Evolutionary conservation across 495 filamentous ascomycete genomes (phyloP), one percentile per base, ranked within the genome.

Genomic region (Talaromyces ruber): DNA sequence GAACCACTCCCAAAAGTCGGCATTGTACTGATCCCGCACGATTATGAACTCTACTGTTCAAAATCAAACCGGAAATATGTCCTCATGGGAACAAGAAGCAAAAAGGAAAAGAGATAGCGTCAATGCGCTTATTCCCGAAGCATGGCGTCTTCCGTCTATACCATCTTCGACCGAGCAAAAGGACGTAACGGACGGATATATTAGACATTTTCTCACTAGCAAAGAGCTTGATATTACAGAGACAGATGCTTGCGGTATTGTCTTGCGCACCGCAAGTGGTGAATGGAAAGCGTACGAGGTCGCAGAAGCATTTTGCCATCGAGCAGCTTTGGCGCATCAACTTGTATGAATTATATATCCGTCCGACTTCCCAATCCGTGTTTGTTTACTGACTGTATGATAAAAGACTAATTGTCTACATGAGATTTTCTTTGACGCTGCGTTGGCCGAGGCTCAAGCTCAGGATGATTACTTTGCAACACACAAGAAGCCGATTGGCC

Each of bases 361-460:
- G 1, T 21, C 43, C 1, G 1, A 39, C 14, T 39, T 4, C 14
- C 34, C 14, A 34, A 3, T 34, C 9, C 9, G 34, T 39, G 14
- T n/a, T 21, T 21, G 43, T 47, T 18, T 18, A 47, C 18, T 47
- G 43, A 47, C 43, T 30, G n/a, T 6, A 60, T 37, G 60, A 59
- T 28, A 30, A 29, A n/a, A 83, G 78, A 76, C 74, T 16, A 87
- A 80, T 62, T 86, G 84, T 65, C 67, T 90, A 21, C 84, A 83
- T 28, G 87, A 90, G 51, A 76, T 83, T 2, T 81, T 86, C 64
- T 89, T 89, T 69, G 76, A 83, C 11, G 73, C 77, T 11, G 88
- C 86, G 11, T 72, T 92, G 6, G 67, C 74, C 50, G 78, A 77
- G 21, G 89, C 89, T 2, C 76, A 74, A 56, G 66, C 71, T 16